phyloP scores from a whole-genome alignment of 2,329 filamentous ascomycete genomes.

The Alternaria triticimaculans region DNA sequence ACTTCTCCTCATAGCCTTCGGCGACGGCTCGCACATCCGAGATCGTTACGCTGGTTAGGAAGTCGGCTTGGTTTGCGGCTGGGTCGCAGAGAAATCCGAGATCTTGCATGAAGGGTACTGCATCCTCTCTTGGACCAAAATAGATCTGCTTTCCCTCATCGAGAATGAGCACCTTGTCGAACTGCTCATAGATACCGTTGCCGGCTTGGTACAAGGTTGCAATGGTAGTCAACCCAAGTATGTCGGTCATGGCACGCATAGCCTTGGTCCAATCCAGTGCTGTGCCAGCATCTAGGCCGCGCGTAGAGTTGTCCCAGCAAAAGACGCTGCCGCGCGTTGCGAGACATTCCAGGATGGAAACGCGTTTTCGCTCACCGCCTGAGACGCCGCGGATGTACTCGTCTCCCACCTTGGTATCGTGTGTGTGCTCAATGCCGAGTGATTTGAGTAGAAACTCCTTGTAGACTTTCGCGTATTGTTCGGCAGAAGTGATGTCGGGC shows the following conservation, averaged over 20 bases:
- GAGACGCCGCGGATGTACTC: slow-evolving; percentile 70
- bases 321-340: slow-evolving; percentile 64
- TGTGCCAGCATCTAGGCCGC: slow-evolving; percentile 48
- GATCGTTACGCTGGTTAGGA: slow-evolving; percentile 72
- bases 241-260: slow-evolving; percentile 58
- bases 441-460: slow-evolving; percentile 60
- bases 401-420: slow-evolving; percentile 71
- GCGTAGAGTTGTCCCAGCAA: slow-evolving; percentile 55
- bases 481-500: slow-evolving; percentile 48
- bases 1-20: slow-evolving; percentile 47
- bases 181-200: slow-evolving; percentile 62
- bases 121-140: slow-evolving; percentile 66
- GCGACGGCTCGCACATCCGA: slow-evolving; percentile 49
- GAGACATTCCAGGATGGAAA: slow-evolving; percentile 70
- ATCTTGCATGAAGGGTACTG: slow-evolving; percentile 68
- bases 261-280: slow-evolving; percentile 63
- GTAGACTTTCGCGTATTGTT: slow-evolving; percentile 55
- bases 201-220: slow-evolving; percentile 64
- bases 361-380: slow-evolving; percentile 72
- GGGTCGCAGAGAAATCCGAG: slow-evolving; percentile 70
- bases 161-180: slow-evolving; percentile 75
- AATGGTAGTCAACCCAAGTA: slow-evolving; percentile 57
- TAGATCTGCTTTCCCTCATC: slow-evolving; percentile 80
- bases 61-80: slow-evolving; percentile 72
- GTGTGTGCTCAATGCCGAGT: slow-evolving; percentile 56